Evolutionary conservation across 1,284 basidiomycete species (phyloP).

Genomic region (Fomitopsis betulina): DNA sequence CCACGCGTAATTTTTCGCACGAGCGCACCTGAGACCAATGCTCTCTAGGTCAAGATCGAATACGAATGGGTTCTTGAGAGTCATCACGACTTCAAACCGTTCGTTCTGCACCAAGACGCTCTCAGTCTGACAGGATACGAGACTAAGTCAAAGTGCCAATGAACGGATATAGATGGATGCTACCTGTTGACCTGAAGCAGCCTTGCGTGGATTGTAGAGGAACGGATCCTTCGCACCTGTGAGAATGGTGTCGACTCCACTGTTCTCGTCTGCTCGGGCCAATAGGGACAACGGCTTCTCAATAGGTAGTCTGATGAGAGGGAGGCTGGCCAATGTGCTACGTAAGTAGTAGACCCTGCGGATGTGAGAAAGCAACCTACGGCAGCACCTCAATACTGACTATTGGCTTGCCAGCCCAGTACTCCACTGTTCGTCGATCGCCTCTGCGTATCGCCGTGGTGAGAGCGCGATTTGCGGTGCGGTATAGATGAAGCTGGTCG

Average conservation of each 20-base stretch:
- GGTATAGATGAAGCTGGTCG: slow-evolving; percentile 78
- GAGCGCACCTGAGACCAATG: slow-evolving; percentile 70
- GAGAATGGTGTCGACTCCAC: slow-evolving; percentile 42
- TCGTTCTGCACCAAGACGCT: slow-evolving; percentile 81
- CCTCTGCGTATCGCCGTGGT: slow-evolving; percentile 74
- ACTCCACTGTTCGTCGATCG: slow-evolving; percentile 63
- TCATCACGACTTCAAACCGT: slow-evolving; percentile 74
- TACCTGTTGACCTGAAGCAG: slow-evolving; percentile 51
- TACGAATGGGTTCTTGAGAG: slow-evolving; percentile 86
- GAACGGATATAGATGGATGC: neutral
- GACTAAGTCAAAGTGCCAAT: neutral
- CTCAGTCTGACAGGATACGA: slow-evolving; percentile 37
- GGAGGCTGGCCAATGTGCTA: slow-evolving; percentile 43
- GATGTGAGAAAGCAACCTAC: slow-evolving; percentile 37
- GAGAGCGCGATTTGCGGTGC: slow-evolving; percentile 65
- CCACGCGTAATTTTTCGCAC: neutral
- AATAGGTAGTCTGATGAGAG: slow-evolving; percentile 64
- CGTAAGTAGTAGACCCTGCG: neutral
- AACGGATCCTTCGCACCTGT: slow-evolving; percentile 71
- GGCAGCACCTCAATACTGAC: slow-evolving; percentile 74
- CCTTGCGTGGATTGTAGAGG: slow-evolving; percentile 82
- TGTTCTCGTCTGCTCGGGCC: slow-evolving; percentile 29
- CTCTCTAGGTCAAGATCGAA: slow-evolving; percentile 87
- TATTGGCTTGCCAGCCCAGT: slow-evolving; percentile 81
- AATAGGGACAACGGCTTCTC: slow-evolving; percentile 67